These are phyloP conservation scores for Pseudogymnoascus sp. DNA, from an alignment of 2,329 filamentous ascomycete species.

Conservation along the genomic window DNA sequence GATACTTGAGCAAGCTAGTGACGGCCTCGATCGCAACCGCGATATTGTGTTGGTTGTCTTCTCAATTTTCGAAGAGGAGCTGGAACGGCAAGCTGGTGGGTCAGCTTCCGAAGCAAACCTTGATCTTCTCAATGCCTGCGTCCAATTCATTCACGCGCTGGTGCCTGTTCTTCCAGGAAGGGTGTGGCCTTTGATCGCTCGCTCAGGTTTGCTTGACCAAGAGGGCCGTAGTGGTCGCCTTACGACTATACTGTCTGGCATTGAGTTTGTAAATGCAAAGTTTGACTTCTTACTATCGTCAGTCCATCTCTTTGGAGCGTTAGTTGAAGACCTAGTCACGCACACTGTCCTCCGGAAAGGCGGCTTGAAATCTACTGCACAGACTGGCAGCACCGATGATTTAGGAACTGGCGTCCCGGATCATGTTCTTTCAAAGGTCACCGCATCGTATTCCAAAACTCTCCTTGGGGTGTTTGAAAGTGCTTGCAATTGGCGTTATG, in stretches of 20 bases:
- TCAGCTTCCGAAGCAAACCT: constrained; percentile 38
- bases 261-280: constrained; percentile 68
- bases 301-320: constrained; percentile 61
- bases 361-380: constrained; percentile 39
- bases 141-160: constrained; percentile 70
- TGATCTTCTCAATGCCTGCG: constrained; percentile 58
- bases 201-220: constrained; percentile 69
- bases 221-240: constrained; percentile 70
- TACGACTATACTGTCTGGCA: constrained; percentile 67
- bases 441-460: constrained; percentile 64
- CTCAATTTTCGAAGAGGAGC: constrained; percentile 69
- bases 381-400: constrained; percentile 40
- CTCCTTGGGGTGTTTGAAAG: constrained; percentile 80
- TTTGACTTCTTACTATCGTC: constrained; percentile 71
- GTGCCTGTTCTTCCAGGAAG: constrained; percentile 66
- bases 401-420: constrained; percentile 68
- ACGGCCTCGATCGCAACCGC: constrained; percentile 43
- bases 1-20: constrained; percentile 51
- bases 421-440: constrained; percentile 62
- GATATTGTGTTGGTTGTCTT: constrained; percentile 78
- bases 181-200: constrained; percentile 82
- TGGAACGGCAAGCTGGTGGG: constrained; percentile 38
- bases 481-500: constrained; percentile 77
- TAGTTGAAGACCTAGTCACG: constrained; percentile 66
- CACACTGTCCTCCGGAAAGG: constrained; percentile 60